These are phyloP conservation scores for Vigna mungo DNA, from an alignment of 306 rosid species.

Conservation along the genomic window DNA sequence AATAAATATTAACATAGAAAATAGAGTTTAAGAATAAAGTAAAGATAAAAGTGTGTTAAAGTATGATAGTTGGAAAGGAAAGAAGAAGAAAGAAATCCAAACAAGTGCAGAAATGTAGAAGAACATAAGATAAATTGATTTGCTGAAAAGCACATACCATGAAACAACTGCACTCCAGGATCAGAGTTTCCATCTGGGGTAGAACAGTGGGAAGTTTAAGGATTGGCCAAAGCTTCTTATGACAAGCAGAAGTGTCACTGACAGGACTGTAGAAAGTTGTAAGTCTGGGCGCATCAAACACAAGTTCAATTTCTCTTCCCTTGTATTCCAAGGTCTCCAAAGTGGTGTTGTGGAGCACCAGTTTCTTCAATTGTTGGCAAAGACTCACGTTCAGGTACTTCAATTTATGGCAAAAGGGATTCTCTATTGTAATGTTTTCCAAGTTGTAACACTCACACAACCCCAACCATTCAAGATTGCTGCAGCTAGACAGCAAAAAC, in stretches of 20 bases:
- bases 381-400: slow-evolving; percentile 45
- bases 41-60: background rate
- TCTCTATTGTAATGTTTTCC: slow-evolving; percentile 14
- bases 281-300: slow-evolving; percentile 38
- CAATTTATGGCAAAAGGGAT: slow-evolving; percentile 28
- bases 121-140: background rate
- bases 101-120: background rate
- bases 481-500: slow-evolving; percentile 36
- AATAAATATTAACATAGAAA: background rate
- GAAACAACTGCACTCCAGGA: slow-evolving; percentile 37
- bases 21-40: background rate
- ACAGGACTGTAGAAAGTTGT: slow-evolving; percentile 25
- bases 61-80: background rate
- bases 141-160: slow-evolving; percentile 33
- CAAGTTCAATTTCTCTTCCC: slow-evolving; percentile 36
- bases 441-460: slow-evolving; percentile 39
- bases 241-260: background rate
- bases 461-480: slow-evolving; percentile 40
- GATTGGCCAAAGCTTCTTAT: slow-evolving; percentile 7
- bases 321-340: slow-evolving; percentile 48
- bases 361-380: slow-evolving; percentile 37
- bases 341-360: slow-evolving; percentile 20
- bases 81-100: background rate
- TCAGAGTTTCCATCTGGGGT: slow-evolving; percentile 40
- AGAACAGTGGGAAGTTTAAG: slow-evolving; percentile 32